phyloP scores from a whole-genome alignment of 495 filamentous ascomycete genomes.

The Geoglossum glabrum region DNA sequence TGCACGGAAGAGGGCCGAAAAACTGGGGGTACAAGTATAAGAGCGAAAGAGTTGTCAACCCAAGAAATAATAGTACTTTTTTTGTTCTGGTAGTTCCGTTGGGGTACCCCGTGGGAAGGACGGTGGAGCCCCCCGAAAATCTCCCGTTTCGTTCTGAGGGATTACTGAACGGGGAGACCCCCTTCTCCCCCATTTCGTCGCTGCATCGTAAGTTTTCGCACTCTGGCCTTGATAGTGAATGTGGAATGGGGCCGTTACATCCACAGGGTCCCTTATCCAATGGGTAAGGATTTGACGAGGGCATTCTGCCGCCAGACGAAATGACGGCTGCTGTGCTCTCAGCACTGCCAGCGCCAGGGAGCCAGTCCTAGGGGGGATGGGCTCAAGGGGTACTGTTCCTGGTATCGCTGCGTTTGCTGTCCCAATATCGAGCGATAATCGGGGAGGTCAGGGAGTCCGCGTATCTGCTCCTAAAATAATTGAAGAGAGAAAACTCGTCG shows the following conservation, averaged over 20 bases:
- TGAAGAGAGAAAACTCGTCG: slow-evolving; percentile 5
- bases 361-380: not conserved
- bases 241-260: not conserved
- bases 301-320: not conserved
- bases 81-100: not conserved
- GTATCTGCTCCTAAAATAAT: not conserved
- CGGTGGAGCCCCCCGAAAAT: not conserved
- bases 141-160: not conserved
- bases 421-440: not conserved
- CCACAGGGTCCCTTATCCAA: not conserved
- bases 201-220: not conserved
- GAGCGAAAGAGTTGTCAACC: not conserved
- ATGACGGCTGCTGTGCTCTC: not conserved
- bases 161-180: not conserved
- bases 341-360: not conserved
- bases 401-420: not conserved
- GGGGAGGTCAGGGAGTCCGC: not conserved
- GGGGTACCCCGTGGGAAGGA: not conserved
- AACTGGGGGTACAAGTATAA: not conserved
- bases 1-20: not conserved
- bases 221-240: not conserved
- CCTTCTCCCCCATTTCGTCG: not conserved
- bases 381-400: not conserved
- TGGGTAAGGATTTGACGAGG: not conserved
- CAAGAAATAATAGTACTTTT: not conserved